Evolutionary conservation across 768 basidiomycete genomes (phyloP).

Genomic region (Imleria badia): DNA sequence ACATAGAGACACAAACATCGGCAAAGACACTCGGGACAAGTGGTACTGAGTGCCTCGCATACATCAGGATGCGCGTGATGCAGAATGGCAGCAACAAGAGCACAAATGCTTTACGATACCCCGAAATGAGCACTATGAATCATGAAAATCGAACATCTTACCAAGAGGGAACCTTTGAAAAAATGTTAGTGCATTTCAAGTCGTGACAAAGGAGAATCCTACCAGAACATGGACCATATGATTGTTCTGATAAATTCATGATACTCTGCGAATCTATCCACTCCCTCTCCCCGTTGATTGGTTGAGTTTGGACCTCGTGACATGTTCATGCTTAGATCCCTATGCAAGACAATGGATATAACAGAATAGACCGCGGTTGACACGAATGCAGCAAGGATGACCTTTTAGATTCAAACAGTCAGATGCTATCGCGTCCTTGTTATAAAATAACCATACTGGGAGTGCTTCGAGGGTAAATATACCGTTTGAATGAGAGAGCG

Average conservation of each 20-base stretch:
- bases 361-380: conserved; percentile 59
- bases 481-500: conserved; percentile 38
- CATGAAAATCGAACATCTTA: conserved; percentile 30
- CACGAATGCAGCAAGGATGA: conserved; percentile 55
- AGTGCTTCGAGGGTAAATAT: conserved; percentile 57
- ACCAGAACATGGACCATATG: conserved; percentile 72
- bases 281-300: conserved; percentile 47
- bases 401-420: conserved; percentile 36
- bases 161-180: conserved; percentile 57
- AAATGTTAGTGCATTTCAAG: conserved; percentile 4
- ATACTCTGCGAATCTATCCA: conserved; percentile 48
- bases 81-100: conserved; percentile 59
- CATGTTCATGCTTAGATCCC: conserved; percentile 50
- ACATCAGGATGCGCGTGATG: conserved; percentile 45
- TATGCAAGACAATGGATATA: conserved; percentile 60
- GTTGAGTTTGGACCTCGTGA: conserved; percentile 50
- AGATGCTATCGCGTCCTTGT: neutral
- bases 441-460: conserved; percentile 45
- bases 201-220: conserved; percentile 20
- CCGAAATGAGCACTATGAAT: neutral
- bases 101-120: conserved; percentile 50
- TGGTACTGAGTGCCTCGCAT: conserved; percentile 50
- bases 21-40: conserved; percentile 49
- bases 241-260: conserved; percentile 61
- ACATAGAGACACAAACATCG: conserved; percentile 47